Base-by-base conservation (phyloP, 2,329 filamentous ascomycete genomes). In the Claviceps maximensis region DNA sequence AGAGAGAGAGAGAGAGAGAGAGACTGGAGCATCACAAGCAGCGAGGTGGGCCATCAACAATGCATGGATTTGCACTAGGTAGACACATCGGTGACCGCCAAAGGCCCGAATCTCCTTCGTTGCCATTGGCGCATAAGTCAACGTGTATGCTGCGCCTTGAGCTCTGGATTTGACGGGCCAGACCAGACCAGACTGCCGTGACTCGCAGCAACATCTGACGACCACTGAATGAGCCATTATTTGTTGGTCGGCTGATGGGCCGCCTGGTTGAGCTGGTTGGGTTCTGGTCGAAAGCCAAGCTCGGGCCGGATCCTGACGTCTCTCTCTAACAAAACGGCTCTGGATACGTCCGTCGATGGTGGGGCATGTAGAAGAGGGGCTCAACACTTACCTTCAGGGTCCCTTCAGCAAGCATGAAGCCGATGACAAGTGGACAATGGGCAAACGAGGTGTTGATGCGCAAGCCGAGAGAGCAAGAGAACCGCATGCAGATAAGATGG, bases 241-340 rank as follows among this genome's bases (percentile, higher is more conserved):
- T 53, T 55, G 49, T 53, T 55, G 49, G 49, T 52, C 53, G 51
- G 51, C 47, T 45, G n/a, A n/a, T n/a, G n/a, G n/a, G n/a, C 31
- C 2, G 31, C 31, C 4, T 33, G 31, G 31, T 33, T 33, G 31
- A 33, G 27, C 27, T 51, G 48, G 53, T 55, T 53, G 33, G 38
- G 47, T 7, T 42, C 40, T 23, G 19, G 25, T 41, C 27, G 15
- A 17, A n/a, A n/a, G 36, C 36, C 36, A 49, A 40, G 53, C 49
- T 33, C 41, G 49, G 49, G 31, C 23, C 29, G 27, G 21, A 53
- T 45, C 27, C 36, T 46, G 47, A 21, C 29, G 8, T 33, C 33
- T 21, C 25, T 21, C 17, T 7, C 7, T 4, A 2, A 10, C 31
- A 33, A 41, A 45, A 23, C 41, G 42, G 31, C 42, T 9, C 31